A percentile compares a stretch with the other conserved stretches of the same genome.
Evolutionary conservation across 805 yeast species (phyloP).

Genomic region (Metschnikowia reukaufii): DNA sequence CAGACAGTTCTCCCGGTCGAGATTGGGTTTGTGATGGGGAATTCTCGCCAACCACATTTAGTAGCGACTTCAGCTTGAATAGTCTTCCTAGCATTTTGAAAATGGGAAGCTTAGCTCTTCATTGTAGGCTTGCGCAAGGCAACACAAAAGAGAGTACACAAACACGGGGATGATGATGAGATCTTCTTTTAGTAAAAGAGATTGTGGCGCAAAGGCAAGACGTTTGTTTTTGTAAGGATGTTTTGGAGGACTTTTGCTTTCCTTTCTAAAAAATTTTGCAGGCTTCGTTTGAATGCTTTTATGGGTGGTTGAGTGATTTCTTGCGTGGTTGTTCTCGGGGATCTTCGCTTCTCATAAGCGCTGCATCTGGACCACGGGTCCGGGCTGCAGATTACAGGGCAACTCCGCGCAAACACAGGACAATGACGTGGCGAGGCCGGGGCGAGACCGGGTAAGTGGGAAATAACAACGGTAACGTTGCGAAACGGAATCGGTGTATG

Average conservation of each 20-base stretch:
- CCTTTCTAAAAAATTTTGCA: too few species aligned
- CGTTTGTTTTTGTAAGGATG: background rate
- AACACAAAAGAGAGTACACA: background rate
- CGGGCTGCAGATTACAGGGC: background rate
- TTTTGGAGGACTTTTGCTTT: background rate
- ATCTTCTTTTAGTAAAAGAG: background rate
- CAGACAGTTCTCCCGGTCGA: slow-evolving; percentile 4
- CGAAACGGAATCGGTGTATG: too few species aligned
- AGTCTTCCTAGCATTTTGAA: slow-evolving; percentile 38
- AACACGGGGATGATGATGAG: background rate
- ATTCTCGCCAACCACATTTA: slow-evolving; percentile 9
- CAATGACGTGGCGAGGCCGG: background rate
- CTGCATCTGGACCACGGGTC: background rate
- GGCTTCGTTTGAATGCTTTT: background rate
- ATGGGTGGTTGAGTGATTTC: too few species aligned
- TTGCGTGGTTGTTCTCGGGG: background rate
- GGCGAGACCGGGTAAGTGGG: background rate
- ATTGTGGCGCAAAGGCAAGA: background rate
- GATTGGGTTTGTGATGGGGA: background rate
- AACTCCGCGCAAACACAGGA: background rate
- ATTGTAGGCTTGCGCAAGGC: slow-evolving; percentile 11
- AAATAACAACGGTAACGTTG: too few species aligned
- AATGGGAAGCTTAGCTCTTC: slow-evolving; percentile 4
- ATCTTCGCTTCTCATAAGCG: background rate
- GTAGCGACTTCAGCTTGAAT: slow-evolving; percentile 31